These are phyloP conservation scores for Thelonectria rubi DNA, from an alignment of 2,329 filamentous ascomycete genomes.

Conservation along the genomic window DNA sequence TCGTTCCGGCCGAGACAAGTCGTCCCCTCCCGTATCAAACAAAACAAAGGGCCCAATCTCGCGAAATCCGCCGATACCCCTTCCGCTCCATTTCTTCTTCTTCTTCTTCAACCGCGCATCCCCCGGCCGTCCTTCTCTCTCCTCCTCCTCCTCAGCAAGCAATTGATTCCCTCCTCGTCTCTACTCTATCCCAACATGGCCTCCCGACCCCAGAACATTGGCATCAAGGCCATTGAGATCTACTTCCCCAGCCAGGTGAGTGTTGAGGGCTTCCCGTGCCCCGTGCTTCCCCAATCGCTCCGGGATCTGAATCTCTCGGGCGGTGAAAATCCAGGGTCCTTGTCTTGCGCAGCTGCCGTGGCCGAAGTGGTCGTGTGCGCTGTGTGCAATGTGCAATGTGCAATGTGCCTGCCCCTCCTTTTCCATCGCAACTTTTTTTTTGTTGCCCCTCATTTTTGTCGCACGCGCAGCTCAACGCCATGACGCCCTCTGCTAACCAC, in stretches of 20 bases:
- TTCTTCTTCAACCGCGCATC: slow-evolving; percentile 27
- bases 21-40: slow-evolving; percentile 15
- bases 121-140: slow-evolving; percentile 25
- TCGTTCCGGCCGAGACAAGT: slow-evolving; percentile 32
- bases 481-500: slow-evolving; percentile 43
- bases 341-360: slow-evolving; percentile 33
- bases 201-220: slow-evolving; percentile 83
- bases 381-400: too few species aligned
- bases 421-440: slow-evolving; percentile 23
- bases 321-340: slow-evolving; percentile 27
- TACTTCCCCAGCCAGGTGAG: slow-evolving; percentile 87
- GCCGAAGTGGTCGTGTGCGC: slow-evolving; percentile 34
- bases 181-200: slow-evolving; percentile 63
- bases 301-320: background rate
- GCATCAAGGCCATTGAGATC: slow-evolving; percentile 92
- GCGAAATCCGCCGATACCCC: slow-evolving; percentile 31
- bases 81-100: slow-evolving; percentile 16
- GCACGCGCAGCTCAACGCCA: slow-evolving; percentile 21
- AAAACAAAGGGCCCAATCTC: slow-evolving; percentile 37
- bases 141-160: slow-evolving; percentile 21
- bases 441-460: slow-evolving; percentile 33
- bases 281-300: slow-evolving; percentile 25
- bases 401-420: slow-evolving; percentile 29
- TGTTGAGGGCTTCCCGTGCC: slow-evolving; percentile 32
- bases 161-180: background rate